phyloP scores from a whole-genome alignment of 1,139 yeast genomes.

The Suhomyces bribrorum region DNA sequence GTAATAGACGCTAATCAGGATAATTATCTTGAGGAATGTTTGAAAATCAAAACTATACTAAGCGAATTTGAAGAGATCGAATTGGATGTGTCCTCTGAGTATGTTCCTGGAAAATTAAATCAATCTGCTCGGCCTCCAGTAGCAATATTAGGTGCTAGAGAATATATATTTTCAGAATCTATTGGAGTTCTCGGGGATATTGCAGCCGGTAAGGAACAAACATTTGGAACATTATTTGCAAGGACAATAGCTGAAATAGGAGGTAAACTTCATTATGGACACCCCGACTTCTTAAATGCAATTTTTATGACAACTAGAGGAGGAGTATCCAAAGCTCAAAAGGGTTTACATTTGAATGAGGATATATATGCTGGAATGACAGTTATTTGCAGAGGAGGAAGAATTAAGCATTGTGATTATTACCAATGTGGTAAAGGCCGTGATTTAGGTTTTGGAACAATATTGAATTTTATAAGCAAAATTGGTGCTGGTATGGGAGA shows the following conservation, averaged over 20 bases:
- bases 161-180: slow-evolving; percentile 83
- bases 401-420: slow-evolving; percentile 85
- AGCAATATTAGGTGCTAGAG: slow-evolving; percentile 87
- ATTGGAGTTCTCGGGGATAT: slow-evolving; percentile 86
- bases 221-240: slow-evolving; percentile 88
- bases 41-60: slow-evolving; percentile 52
- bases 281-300: slow-evolving; percentile 84
- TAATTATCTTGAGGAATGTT: slow-evolving; percentile 55
- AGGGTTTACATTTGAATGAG: slow-evolving; percentile 81
- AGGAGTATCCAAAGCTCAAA: slow-evolving; percentile 87
- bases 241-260: slow-evolving; percentile 84
- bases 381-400: slow-evolving; percentile 78
- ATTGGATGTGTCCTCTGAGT: slow-evolving; percentile 37
- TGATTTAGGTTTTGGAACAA: slow-evolving; percentile 84
- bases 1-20: slow-evolving; percentile 59
- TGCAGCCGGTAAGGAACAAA: slow-evolving; percentile 92
- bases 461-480: slow-evolving; percentile 80
- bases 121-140: slow-evolving; percentile 47
- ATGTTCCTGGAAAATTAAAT: slow-evolving; percentile 45
- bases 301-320: slow-evolving; percentile 90
- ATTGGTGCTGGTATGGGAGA: slow-evolving; percentile 98
- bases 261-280: slow-evolving; percentile 88
- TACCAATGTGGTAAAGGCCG: slow-evolving; percentile 92
- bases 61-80: slow-evolving; percentile 62
- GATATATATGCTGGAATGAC: slow-evolving; percentile 92